Base-by-base conservation (phyloP, 192 early-diverging fungal species). In the Coemansia umbellata region DNA sequence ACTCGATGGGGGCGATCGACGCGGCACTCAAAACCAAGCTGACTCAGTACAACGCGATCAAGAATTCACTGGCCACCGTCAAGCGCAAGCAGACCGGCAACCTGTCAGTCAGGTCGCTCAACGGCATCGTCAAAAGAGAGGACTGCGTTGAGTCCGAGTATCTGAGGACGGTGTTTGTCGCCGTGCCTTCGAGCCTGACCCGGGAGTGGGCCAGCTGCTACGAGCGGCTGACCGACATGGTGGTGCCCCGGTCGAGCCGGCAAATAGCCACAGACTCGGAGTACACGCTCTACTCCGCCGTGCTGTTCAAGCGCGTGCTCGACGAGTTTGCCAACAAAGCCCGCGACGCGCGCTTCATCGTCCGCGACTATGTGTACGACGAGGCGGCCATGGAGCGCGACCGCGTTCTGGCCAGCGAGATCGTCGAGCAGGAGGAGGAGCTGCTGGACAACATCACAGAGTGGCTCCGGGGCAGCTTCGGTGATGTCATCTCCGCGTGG, bases 131-230 rank as follows among this genome's bases (percentile, higher is more conserved):
- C 11, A 93, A 87, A 79, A 90, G 91, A 63, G 90, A 93, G 51
- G 86, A 98, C 50, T 86, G 95, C 52, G 81, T 98, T 9, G 88
- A 93, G 57, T 99, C 97, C 1, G 95, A 98, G 77, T 96, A 93
- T 64, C 60, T 99, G 50, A 84, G 84, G 27, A 98, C 97, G 0
- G 63, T 92, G 30, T 73, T 98, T 60, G 92, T 99, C 7, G 97
- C 95, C 37, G 92, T 99, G 21, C 95, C 97, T 47, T 93, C 83
- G 86, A 74, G 58, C 18, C 69, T 83, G 27, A 80, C 82, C 53
- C 88, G 86, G 56, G 88, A 93, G 3, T 99, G 97, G 97, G 49
- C 71, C 7, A 79, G 81, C 56, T 78, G 67, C 27, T 99, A 99
- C 78, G 97, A 99, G 77, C 84, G 81, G 1, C 55, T 99, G 53